These are phyloP conservation scores for Penicillium silybi DNA, from an alignment of 495 filamentous ascomycete genomes.

Conservation along the genomic window DNA sequence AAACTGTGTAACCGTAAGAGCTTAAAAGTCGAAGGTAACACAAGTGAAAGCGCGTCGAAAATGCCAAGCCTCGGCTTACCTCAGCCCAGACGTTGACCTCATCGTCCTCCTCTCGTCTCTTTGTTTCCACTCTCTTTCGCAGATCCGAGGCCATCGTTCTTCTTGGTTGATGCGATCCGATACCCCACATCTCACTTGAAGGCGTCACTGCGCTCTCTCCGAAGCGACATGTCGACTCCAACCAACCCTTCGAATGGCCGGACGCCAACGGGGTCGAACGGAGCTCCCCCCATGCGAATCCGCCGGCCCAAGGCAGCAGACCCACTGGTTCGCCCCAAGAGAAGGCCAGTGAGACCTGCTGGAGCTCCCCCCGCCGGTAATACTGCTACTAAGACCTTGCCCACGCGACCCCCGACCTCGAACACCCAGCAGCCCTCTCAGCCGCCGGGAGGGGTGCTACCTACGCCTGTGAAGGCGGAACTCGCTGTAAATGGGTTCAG, in stretches of 20 bases:
- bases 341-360: constrained; percentile 33
- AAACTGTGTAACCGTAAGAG: not conserved
- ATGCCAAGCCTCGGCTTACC: constrained; percentile 3
- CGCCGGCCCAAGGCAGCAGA: constrained; percentile 55
- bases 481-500: constrained; percentile 58
- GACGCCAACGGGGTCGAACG: constrained; percentile 30
- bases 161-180: not conserved
- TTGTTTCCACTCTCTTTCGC: not conserved
- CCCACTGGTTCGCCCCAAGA: constrained; percentile 66
- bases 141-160: not conserved
- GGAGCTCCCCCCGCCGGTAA: constrained; percentile 16
- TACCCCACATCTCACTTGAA: not conserved
- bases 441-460: constrained; percentile 8
- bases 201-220: not conserved
- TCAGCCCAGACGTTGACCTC: constrained; percentile 1
- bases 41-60: not conserved
- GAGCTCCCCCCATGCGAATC: constrained; percentile 37
- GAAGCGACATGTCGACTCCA: constrained; percentile 33
- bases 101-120: not conserved
- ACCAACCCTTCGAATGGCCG: constrained; percentile 29
- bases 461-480: constrained; percentile 25
- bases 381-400: constrained; percentile 22
- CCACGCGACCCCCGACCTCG: constrained; percentile 18
- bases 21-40: not conserved
- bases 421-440: constrained; percentile 7